Conservation (phyloP, 352 stramenopile genomes). For the Blastocystis sp. region DNA sequence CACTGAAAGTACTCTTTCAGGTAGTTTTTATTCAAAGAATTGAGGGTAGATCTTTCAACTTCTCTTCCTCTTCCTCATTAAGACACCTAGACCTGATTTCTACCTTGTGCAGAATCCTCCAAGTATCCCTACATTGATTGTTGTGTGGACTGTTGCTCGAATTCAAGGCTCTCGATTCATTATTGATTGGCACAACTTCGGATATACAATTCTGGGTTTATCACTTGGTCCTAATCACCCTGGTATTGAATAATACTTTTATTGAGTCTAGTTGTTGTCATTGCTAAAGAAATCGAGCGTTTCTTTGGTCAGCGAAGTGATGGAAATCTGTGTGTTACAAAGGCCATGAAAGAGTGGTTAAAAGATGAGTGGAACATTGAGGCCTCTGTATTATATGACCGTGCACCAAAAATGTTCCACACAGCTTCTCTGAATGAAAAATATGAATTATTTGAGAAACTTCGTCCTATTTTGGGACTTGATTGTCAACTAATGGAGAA, state of each 20-base stretch:
- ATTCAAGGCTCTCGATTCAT: constrained; percentile 85
- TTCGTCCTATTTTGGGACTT: constrained; percentile 68
- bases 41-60: constrained; percentile 77
- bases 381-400: constrained; percentile 87
- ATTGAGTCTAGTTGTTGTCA: constrained; percentile 51
- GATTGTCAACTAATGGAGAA: constrained; percentile 6
- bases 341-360: constrained; percentile 88
- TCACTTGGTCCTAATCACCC: constrained; percentile 75
- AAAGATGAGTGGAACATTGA: constrained; percentile 82
- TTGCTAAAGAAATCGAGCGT: constrained; percentile 80
- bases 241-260: constrained; percentile 69
- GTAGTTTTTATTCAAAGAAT: background rate
- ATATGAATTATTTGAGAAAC: constrained; percentile 82
- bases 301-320: constrained; percentile 85
- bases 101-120: constrained; percentile 97
- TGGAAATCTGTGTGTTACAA: constrained; percentile 92
- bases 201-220: constrained; percentile 86
- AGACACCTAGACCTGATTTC: constrained; percentile 79
- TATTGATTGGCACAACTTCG: constrained; percentile 99
- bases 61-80: constrained; percentile 78
- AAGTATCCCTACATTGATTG: constrained; percentile 88
- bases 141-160: constrained; percentile 79
- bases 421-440: constrained; percentile 78
- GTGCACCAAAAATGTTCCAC: constrained; percentile 87
- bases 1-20: constrained; percentile 79